A percentile compares a stretch with the other conserved stretches of the same genome.
Conservation (phyloP, 371 early-diverging fungal species). For the Mortierella sp. region DNA sequence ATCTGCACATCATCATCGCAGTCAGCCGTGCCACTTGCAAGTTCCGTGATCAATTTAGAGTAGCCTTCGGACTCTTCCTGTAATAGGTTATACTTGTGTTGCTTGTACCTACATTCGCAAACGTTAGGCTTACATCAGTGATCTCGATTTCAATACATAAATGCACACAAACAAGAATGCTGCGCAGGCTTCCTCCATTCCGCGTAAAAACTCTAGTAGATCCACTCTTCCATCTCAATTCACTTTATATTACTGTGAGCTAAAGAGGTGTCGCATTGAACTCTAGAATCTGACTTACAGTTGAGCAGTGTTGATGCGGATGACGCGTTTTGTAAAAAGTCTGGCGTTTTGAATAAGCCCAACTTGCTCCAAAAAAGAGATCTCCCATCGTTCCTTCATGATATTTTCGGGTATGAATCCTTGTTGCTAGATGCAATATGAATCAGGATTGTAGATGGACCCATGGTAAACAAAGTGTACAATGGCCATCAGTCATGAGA, state of each 20-base stretch:
- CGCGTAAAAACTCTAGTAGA: no score
- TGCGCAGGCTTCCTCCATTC: no score
- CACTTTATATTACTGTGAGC: no score
- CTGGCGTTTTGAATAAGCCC: slow-evolving; percentile 62
- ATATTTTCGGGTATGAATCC: slow-evolving; percentile 31
- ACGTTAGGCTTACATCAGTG: no score
- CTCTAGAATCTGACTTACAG: slow-evolving; percentile 58
- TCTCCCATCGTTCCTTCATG: slow-evolving; percentile 54
- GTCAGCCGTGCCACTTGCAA: slow-evolving; percentile 59
- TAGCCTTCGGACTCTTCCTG: slow-evolving; percentile 93
- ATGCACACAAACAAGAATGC: no score
- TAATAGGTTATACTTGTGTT: slow-evolving; percentile 91
- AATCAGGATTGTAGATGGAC: no score
- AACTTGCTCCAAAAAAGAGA: slow-evolving; percentile 63
- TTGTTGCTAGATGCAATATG: slow-evolving; percentile 15
- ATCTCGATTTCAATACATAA: no score
- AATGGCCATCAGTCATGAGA: neutral
- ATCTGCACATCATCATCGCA: slow-evolving; percentile 13
- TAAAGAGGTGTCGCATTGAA: no score
- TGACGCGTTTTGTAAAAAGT: slow-evolving; percentile 66
- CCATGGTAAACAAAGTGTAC: no score
- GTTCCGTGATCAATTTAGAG: slow-evolving; percentile 80
- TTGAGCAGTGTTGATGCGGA: slow-evolving; percentile 76
- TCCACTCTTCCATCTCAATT: no score
- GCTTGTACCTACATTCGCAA: slow-evolving; percentile 74